A percentile compares a stretch with the other conserved stretches of the same genome.
Conservation (phyloP, 129 eudicot genomes). For the Flaveria trinervia region DNA sequence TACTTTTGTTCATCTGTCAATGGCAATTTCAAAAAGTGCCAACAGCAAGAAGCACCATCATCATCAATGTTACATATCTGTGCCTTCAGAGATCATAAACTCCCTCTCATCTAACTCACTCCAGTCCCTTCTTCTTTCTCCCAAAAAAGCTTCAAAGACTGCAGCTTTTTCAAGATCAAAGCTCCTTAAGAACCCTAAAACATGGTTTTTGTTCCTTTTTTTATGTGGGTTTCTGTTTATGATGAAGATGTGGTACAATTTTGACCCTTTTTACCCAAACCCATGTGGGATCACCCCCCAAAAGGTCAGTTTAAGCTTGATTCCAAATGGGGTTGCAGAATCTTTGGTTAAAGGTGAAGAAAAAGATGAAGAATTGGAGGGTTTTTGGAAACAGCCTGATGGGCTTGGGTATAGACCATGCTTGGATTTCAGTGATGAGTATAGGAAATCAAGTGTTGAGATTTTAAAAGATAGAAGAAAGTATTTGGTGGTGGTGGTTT, state of each 20-base stretch:
- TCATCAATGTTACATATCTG: slow-evolving; percentile 72
- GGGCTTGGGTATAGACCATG: slow-evolving; percentile 81
- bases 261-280: slow-evolving; percentile 58
- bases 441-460: slow-evolving; percentile 44
- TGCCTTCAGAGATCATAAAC: slow-evolving; percentile 74
- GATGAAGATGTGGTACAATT: slow-evolving; percentile 53
- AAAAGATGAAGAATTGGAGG: slow-evolving; percentile 38
- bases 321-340: slow-evolving; percentile 43
- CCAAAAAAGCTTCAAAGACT: slow-evolving; percentile 55
- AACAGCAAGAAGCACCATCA: slow-evolving; percentile 49
- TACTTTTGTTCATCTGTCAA: slow-evolving; percentile 24
- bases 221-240: slow-evolving; percentile 48
- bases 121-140: slow-evolving; percentile 66
- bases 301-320: slow-evolving; percentile 25
- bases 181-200: slow-evolving; percentile 54
- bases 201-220: slow-evolving; percentile 49
- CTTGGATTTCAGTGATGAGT: slow-evolving; percentile 73
- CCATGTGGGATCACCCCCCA: slow-evolving; percentile 55
- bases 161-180: slow-evolving; percentile 36
- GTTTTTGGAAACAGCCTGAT: slow-evolving; percentile 86
- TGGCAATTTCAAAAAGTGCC: slow-evolving; percentile 61
- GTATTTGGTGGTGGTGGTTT: slow-evolving; percentile 88
- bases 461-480: slow-evolving; percentile 60
- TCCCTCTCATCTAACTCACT: slow-evolving; percentile 74
- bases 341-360: slow-evolving; percentile 27